phyloP scores from a whole-genome alignment of 2,329 filamentous ascomycete species.

The Botrytis medusae region DNA sequence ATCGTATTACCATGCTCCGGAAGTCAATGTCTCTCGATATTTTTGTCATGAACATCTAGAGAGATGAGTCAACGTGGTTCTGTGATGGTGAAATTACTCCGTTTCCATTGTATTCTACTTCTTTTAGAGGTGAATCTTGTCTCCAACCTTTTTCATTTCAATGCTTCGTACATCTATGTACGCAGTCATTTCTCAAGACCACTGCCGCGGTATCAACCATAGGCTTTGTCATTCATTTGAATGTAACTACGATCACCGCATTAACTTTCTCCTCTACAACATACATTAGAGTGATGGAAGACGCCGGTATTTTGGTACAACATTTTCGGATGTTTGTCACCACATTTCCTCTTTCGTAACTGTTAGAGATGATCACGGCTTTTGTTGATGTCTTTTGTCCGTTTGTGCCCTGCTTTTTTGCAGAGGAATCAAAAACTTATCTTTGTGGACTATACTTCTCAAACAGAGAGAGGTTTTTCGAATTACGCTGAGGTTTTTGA shows the following conservation, averaged over 20 bases:
- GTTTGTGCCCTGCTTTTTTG: conserved; percentile 66
- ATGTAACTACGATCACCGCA: conserved; percentile 61
- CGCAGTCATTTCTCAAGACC: conserved; percentile 47
- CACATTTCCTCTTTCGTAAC: conserved; percentile 34
- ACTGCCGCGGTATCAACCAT: conserved; percentile 54
- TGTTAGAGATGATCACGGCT: conserved; percentile 69
- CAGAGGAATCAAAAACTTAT: conserved; percentile 95
- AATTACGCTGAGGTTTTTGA: conserved; percentile 33
- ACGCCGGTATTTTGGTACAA: conserved; percentile 38
- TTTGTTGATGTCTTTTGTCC: conserved; percentile 97
- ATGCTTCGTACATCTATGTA: conserved; percentile 34
- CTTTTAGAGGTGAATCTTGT: conserved; percentile 41
- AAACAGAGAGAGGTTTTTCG: conserved; percentile 65
- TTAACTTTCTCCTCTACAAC: conserved; percentile 59
- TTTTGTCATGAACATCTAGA: conserved; percentile 23
- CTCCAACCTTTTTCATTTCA: conserved; percentile 45
- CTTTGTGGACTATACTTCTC: conserved; percentile 80
- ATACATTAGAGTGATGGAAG: conserved; percentile 37
- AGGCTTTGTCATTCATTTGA: conserved; percentile 45
- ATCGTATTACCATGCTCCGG: conserved; percentile 39
- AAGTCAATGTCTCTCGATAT: conserved; percentile 28
- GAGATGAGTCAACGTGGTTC: conserved; percentile 37
- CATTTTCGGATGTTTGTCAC: conserved; percentile 32
- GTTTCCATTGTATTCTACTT: conserved; percentile 40
- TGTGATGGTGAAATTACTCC: conserved; percentile 45